Base-by-base conservation (phyloP, 2,329 filamentous ascomycete species). In the Aspergillus arachidicola region DNA sequence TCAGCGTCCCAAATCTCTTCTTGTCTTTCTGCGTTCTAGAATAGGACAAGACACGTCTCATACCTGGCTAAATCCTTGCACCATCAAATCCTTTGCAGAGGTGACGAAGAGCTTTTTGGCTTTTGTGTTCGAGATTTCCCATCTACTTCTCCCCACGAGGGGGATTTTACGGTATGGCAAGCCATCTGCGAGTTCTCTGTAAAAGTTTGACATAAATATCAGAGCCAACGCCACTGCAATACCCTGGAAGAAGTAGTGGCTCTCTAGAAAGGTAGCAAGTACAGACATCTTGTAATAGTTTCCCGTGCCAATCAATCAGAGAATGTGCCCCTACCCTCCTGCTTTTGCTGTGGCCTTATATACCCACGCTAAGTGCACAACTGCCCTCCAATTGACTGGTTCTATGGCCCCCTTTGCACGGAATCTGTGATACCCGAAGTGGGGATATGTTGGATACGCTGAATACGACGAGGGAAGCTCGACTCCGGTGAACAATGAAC, bases 51-150 rank as follows among this genome's bases (percentile, higher is more conserved):
- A 26, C 32, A 5, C 21, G 9, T 16, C 9, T 30, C 62, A 11
- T 64, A 75, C 73, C 66, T 73, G 69, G 32, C 67, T 61, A 60
- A 76, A 75, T 1, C 72, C 72, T 46, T 76, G 69, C 1, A 60
- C 45, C 11, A 75, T 67, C 34, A 75, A 51, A 9, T 65, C 64
- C 21, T 72, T 71, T 23, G 68, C 69, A 7, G 71, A 70, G 12
- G 54, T 57, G 12, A 68, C 61, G 46, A 74, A 76, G 26, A 66
- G 68, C n/a, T 68, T 34, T 55, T 71, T 71, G 55, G 74, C 73
- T 30, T 73, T 72, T 41, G 66, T 70, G 60, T 76, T 76, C 26
- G 70, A 69, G n/a, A 73, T n/a, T n/a, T 72, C 68, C 73, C 71
- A 73, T 60, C 66, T 62, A 32, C 63, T 64, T 53, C 68, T 75